Percentiles rank a stretch among this genome's conserved stretches.
These are phyloP conservation scores for Castanea mollissima DNA, from an alignment of 306 rosid species.

Conservation along the genomic window DNA sequence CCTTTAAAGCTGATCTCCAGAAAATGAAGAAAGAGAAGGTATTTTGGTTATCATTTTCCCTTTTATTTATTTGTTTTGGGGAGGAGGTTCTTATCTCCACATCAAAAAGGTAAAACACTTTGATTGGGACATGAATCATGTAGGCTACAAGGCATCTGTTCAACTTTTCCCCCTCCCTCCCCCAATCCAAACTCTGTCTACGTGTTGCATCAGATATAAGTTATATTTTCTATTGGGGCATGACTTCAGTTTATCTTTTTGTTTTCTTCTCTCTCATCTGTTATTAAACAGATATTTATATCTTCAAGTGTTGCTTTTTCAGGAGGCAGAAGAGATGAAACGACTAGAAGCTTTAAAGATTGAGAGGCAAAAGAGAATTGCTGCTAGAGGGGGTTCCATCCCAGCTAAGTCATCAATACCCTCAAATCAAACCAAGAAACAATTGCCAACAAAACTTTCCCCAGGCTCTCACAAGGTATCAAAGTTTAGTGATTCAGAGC, in stretches of 20 bases:
- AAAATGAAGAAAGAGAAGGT: conserved; percentile 99
- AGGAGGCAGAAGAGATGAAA: conserved; percentile 80
- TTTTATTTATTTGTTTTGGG: neutral
- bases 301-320: conserved; percentile 4
- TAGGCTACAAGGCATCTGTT: neutral
- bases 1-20: conserved; percentile 94
- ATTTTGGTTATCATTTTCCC: conserved; percentile 12
- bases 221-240: neutral
- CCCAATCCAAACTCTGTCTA: no score
- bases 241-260: neutral
- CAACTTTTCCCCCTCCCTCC: neutral
- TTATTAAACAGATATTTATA: conserved; percentile 19
- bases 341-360: conserved; percentile 84
- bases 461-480: conserved; percentile 72
- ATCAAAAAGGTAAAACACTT: neutral
- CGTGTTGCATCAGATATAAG: neutral
- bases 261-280: conserved; percentile 9
- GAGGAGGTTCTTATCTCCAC: neutral
- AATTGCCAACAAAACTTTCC: conserved; percentile 52
- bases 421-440: conserved; percentile 63
- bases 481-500: conserved; percentile 88
- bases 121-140: neutral
- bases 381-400: conserved; percentile 67
- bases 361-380: conserved; percentile 96
- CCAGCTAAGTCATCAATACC: conserved; percentile 44